phyloP scores from a whole-genome alignment of 2,329 filamentous ascomycete genomes.

The Whalleya microplaca region DNA sequence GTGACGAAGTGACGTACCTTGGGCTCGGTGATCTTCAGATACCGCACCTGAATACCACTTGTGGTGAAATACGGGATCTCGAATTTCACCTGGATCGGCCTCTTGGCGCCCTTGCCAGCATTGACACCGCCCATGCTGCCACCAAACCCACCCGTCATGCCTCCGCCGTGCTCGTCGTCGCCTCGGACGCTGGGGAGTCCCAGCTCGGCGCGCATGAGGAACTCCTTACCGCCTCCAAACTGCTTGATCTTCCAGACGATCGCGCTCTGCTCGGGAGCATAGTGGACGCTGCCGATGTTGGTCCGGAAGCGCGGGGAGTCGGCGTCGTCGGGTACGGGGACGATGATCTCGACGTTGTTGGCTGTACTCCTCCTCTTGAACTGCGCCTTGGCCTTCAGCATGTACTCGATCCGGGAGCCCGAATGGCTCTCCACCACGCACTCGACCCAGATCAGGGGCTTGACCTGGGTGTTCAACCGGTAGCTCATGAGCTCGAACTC shows the following conservation, averaged over 20 bases:
- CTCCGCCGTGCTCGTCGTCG: conserved; percentile 92
- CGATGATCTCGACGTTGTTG: conserved; percentile 98
- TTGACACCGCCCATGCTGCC: conserved; percentile 93
- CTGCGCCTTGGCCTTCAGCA: conserved; percentile 96
- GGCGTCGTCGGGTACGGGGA: conserved; percentile 95
- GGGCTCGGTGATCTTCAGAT: conserved; percentile 98
- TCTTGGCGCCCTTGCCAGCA: conserved; percentile 83
- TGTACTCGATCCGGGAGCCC: conserved; percentile 95
- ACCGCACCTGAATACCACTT: conserved; percentile 95
- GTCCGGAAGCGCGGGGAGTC: conserved; percentile 95
- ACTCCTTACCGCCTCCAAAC: conserved; percentile 97
- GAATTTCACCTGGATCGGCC: conserved; percentile 98
- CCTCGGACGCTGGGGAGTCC: conserved; percentile 92
- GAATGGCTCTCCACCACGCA: conserved; percentile 96
- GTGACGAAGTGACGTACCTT: conserved; percentile 68
- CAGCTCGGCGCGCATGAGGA: conserved; percentile 96
- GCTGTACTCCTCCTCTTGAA: conserved; percentile 98
- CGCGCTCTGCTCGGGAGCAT: conserved; percentile 93
- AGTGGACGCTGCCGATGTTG: conserved; percentile 96
- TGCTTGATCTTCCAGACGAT: conserved; percentile 99
- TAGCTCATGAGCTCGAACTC: conserved; percentile 99
- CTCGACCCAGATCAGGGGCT: conserved; percentile 98
- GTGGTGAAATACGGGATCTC: conserved; percentile 99
- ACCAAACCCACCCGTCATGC: conserved; percentile 97
- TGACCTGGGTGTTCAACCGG: conserved; percentile 96